Conservation (phyloP, 2,329 filamentous ascomycete genomes). For the Phialocephala subalpina region DNA sequence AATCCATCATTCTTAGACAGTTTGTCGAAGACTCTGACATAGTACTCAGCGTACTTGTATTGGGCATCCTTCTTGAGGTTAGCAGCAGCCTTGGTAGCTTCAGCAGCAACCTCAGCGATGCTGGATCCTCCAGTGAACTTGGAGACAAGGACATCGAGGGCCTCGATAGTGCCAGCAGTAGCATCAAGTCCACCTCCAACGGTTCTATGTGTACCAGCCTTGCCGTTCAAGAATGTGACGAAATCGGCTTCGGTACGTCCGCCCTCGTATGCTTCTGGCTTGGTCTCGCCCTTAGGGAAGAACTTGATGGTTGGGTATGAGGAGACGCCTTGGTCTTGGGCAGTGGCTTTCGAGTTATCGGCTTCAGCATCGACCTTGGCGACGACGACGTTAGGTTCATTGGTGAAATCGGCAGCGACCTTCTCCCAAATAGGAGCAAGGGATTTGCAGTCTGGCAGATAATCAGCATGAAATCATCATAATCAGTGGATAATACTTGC, state of each 20-base stretch:
- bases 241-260: conserved; percentile 81
- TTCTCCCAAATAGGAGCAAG: conserved; percentile 92
- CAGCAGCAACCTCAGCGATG: conserved; percentile 69
- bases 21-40: conserved; percentile 91
- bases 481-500: conserved; percentile 58
- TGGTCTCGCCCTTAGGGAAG: conserved; percentile 86
- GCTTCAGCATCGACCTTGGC: conserved; percentile 97
- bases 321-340: conserved; percentile 77
- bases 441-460: conserved; percentile 85
- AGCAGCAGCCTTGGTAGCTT: conserved; percentile 76
- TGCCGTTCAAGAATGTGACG: conserved; percentile 83
- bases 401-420: conserved; percentile 81
- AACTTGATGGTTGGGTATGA: conserved; percentile 98
- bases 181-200: conserved; percentile 82
- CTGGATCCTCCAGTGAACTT: conserved; percentile 70
- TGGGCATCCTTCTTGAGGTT: conserved; percentile 67
- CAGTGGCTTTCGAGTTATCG: conserved; percentile 81
- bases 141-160: conserved; percentile 77
- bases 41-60: conserved; percentile 90
- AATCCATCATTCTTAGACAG: conserved; percentile 79
- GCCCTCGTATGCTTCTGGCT: conserved; percentile 75
- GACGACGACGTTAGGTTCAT: conserved; percentile 81
- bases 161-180: conserved; percentile 82
- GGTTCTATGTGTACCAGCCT: conserved; percentile 86
- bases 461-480: not conserved